Evolutionary conservation across 2,329 filamentous ascomycete species (phyloP).

Genomic region (Trichoderma koningii): DNA sequence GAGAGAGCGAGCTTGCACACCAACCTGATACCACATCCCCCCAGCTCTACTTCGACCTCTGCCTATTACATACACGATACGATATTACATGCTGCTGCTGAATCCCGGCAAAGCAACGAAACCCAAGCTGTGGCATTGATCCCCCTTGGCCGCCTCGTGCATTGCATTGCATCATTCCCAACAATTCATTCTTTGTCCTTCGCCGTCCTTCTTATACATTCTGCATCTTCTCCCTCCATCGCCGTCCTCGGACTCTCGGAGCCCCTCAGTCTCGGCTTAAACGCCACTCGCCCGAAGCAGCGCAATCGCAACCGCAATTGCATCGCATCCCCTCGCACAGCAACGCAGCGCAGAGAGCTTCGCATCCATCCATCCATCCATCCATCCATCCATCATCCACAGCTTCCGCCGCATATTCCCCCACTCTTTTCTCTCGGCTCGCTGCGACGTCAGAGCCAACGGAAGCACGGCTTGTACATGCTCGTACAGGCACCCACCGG

Average conservation of each 20-base stretch:
- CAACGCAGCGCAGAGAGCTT: neutral
- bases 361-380: neutral
- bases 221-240: neutral
- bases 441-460: constrained; percentile 20
- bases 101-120: no score
- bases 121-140: neutral
- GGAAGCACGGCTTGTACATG: constrained; percentile 14
- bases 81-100: no score
- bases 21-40: no score
- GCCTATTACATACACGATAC: no score
- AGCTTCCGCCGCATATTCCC: neutral
- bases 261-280: constrained; percentile 23
- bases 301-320: no score
- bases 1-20: no score
- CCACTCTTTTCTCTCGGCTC: constrained; percentile 13
- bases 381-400: no score
- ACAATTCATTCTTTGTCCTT: neutral
- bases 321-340: neutral
- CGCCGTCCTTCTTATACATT: neutral
- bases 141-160: neutral
- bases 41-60: no score
- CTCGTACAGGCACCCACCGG: constrained; percentile 20
- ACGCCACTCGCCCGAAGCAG: neutral
- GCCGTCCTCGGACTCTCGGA: constrained; percentile 18
- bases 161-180: constrained; percentile 4